phyloP scores from a whole-genome alignment of 768 basidiomycete species.

The Pilatotrama ljubarskyi region DNA sequence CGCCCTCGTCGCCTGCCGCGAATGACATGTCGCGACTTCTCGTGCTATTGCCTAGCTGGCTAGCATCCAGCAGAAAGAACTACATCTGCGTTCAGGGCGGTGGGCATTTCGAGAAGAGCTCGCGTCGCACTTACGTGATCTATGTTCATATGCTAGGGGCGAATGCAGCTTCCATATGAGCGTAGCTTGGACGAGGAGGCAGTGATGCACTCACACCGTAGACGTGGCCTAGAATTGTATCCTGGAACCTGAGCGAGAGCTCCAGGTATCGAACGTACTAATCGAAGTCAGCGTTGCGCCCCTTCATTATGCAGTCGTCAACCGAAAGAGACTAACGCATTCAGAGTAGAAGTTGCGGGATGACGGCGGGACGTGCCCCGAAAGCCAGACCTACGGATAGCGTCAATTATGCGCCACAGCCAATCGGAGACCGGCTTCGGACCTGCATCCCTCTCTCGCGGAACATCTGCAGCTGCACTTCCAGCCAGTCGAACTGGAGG shows the following conservation, averaged over 20 bases:
- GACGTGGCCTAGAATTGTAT: constrained; percentile 84
- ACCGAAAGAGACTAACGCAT: constrained; percentile 58
- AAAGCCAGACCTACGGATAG: constrained; percentile 44
- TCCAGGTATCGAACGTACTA: constrained; percentile 70
- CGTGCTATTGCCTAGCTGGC: constrained; percentile 24
- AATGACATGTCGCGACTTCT: constrained; percentile 10
- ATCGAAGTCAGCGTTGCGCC: constrained; percentile 21
- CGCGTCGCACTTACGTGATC: constrained; percentile 56
- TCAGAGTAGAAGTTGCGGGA: constrained; percentile 79
- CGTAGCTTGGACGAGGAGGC: constrained; percentile 16
- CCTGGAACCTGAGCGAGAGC: constrained; percentile 79
- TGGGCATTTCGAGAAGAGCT: constrained; percentile 5
- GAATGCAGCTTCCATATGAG: constrained; percentile 30
- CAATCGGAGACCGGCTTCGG: constrained; percentile 25
- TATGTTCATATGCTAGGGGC: constrained; percentile 72
- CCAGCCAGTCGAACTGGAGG: constrained; percentile 86
- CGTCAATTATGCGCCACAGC: constrained; percentile 19
- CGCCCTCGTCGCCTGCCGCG: not conserved
- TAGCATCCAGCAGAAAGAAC: constrained; percentile 38
- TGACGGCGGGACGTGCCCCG: constrained; percentile 85
- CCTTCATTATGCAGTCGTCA: constrained; percentile 7
- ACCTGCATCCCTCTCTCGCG: constrained; percentile 75
- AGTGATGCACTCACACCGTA: constrained; percentile 62
- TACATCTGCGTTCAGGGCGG: constrained; percentile 7
- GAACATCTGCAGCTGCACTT: constrained; percentile 74